phyloP scores from a whole-genome alignment of 441 rosid genomes.

The Mallotus repandus region DNA sequence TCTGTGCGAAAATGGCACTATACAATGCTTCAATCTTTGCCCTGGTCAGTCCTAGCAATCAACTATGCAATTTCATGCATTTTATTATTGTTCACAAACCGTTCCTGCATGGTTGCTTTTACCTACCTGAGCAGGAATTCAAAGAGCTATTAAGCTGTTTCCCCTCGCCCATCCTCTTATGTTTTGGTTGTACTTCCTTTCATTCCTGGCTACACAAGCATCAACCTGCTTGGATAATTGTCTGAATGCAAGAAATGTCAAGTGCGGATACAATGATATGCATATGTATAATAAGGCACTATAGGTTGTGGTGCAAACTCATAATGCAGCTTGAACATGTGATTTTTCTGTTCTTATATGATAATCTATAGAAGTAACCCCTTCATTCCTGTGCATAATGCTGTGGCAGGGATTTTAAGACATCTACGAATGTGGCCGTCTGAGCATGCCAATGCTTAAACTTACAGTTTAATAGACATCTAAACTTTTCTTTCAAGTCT shows the following conservation, averaged over 20 bases:
- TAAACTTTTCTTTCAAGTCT: not conserved
- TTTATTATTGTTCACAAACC: not conserved
- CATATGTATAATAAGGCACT: not conserved
- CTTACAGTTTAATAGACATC: not conserved
- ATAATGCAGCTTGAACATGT: not conserved
- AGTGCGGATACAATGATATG: not conserved
- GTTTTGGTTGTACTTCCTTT: not conserved
- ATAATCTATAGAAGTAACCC: no score
- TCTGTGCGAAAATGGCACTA: constrained; percentile 12
- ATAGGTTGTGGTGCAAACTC: not conserved
- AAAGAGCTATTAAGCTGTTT: not conserved
- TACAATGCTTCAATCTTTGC: constrained; percentile 8
- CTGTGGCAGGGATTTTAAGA: not conserved
- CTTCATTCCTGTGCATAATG: no score
- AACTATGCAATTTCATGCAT: constrained; percentile 4
- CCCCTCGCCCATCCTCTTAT: not conserved
- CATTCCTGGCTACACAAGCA: not conserved
- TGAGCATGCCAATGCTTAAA: not conserved
- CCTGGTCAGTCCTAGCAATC: constrained; percentile 12
- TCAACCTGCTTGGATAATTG: not conserved
- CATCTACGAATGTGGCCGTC: not conserved
- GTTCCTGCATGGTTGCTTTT: not conserved
- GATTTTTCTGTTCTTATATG: not conserved
- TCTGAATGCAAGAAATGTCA: not conserved
- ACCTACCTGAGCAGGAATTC: constrained; percentile 4